Evolutionary conservation across 306 rosid species (phyloP).

Genomic region (Prunus davidiana): DNA sequence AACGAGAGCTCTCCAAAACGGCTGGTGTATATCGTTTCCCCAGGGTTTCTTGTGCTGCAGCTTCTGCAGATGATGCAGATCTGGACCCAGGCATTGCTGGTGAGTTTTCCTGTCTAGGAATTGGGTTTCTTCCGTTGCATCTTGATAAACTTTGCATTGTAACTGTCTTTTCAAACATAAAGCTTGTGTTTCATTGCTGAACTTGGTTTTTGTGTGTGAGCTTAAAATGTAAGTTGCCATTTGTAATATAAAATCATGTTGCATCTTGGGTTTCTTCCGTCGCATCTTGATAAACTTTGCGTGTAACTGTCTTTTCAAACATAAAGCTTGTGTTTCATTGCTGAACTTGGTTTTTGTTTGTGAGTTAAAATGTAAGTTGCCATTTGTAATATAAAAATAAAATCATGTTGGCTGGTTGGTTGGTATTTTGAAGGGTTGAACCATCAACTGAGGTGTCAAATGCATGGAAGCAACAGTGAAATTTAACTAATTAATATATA

Average conservation of each 20-base stretch:
- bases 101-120: slow-evolving; percentile 29
- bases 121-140: neutral
- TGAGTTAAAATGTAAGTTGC: neutral
- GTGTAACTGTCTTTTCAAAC: neutral
- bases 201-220: neutral
- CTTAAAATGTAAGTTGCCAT: neutral
- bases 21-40: slow-evolving; percentile 73
- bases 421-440: slow-evolving; percentile 5
- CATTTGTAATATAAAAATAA: neutral
- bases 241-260: neutral
- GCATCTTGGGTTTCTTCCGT: no score
- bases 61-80: slow-evolving; percentile 95
- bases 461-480: neutral
- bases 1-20: slow-evolving; percentile 65
- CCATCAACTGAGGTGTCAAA: neutral
- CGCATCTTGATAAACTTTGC: neutral
- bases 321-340: neutral
- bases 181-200: neutral
- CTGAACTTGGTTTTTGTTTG: slow-evolving; percentile 2
- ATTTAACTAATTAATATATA: no score
- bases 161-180: neutral
- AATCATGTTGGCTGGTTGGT: neutral
- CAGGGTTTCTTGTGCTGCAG: slow-evolving; percentile 94
- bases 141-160: neutral
- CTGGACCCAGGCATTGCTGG: slow-evolving; percentile 84